These are phyloP conservation scores for Ogataea ganodermae DNA, from an alignment of 805 yeast genomes.

Conservation along the genomic window DNA sequence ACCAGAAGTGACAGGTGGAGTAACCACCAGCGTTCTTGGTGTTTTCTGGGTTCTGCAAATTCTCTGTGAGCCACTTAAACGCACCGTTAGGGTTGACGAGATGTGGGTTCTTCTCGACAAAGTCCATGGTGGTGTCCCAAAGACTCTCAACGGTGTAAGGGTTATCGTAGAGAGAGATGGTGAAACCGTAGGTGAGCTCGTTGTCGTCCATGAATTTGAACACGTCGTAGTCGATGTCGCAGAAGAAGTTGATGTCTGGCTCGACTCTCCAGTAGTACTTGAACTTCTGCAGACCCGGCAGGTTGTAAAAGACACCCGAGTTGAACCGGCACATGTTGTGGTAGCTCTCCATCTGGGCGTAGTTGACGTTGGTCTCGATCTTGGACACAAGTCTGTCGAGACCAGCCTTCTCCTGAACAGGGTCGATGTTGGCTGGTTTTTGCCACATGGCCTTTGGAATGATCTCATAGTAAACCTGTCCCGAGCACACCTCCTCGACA, in stretches of 20 bases:
- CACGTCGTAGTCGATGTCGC: slow-evolving; percentile 78
- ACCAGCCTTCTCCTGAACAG: slow-evolving; percentile 26
- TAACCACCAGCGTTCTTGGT: slow-evolving; percentile 50
- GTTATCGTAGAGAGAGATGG: slow-evolving; percentile 68
- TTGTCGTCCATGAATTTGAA: slow-evolving; percentile 81
- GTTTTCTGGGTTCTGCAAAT: slow-evolving; percentile 55
- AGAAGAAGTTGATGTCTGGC: slow-evolving; percentile 72
- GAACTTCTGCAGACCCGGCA: slow-evolving; percentile 63
- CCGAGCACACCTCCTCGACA: slow-evolving; percentile 41
- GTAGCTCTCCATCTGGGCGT: slow-evolving; percentile 74
- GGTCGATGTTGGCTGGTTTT: slow-evolving; percentile 59
- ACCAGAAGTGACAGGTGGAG: slow-evolving; percentile 88
- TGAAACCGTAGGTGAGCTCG: slow-evolving; percentile 72
- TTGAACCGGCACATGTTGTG: slow-evolving; percentile 91
- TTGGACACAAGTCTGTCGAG: slow-evolving; percentile 35
- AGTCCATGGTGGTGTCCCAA: slow-evolving; percentile 73
- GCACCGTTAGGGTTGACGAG: slow-evolving; percentile 61
- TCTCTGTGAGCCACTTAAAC: slow-evolving; percentile 74
- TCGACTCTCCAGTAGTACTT: slow-evolving; percentile 95
- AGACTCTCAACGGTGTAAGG: slow-evolving; percentile 69
- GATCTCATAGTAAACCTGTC: slow-evolving; percentile 28
- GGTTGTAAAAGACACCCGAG: slow-evolving; percentile 81
- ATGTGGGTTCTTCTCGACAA: slow-evolving; percentile 59
- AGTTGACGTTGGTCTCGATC: slow-evolving; percentile 49
- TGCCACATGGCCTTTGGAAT: slow-evolving; percentile 54